phyloP scores from a whole-genome alignment of 371 early-diverging fungal genomes.

The Smittium culicis region DNA sequence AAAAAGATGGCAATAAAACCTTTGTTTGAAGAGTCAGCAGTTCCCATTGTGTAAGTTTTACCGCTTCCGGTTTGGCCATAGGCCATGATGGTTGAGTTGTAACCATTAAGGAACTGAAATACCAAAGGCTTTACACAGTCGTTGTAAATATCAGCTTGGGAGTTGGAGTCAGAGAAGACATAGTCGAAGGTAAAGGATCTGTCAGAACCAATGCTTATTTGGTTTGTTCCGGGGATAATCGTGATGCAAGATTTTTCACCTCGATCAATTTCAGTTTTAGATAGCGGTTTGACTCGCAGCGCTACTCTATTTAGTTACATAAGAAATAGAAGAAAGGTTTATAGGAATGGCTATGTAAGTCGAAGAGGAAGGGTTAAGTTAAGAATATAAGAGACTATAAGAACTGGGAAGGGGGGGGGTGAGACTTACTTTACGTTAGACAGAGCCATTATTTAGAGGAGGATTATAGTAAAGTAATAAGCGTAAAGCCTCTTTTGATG shows the following conservation, averaged over 20 bases:
- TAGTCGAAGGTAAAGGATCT: constrained; percentile 78
- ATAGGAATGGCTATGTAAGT: too few species aligned
- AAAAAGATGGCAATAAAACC: constrained; percentile 33
- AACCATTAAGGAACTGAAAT: constrained; percentile 79
- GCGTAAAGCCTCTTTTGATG: too few species aligned
- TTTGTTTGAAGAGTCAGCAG: constrained; percentile 50
- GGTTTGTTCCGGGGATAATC: constrained; percentile 29
- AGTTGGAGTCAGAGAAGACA: constrained; percentile 55
- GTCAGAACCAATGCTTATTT: constrained; percentile 28
- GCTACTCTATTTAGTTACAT: too few species aligned
- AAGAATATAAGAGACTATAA: too few species aligned
- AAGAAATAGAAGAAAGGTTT: too few species aligned
- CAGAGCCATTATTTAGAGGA: too few species aligned
- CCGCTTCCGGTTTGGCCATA: constrained; percentile 96
- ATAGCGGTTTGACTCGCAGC: constrained; percentile 28
- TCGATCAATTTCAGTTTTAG: constrained; percentile 20
- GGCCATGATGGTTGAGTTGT: constrained; percentile 88
- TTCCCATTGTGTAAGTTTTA: constrained; percentile 99
- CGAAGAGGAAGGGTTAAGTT: too few species aligned
- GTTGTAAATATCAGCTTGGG: constrained; percentile 67
- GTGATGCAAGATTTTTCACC: constrained; percentile 29
- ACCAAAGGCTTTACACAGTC: constrained; percentile 54
- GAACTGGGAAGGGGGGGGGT: too few species aligned
- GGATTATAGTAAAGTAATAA: too few species aligned
- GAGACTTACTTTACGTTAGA: too few species aligned